Conservation (phyloP, 306 rosid species). For the Prunus kanzakura region DNA sequence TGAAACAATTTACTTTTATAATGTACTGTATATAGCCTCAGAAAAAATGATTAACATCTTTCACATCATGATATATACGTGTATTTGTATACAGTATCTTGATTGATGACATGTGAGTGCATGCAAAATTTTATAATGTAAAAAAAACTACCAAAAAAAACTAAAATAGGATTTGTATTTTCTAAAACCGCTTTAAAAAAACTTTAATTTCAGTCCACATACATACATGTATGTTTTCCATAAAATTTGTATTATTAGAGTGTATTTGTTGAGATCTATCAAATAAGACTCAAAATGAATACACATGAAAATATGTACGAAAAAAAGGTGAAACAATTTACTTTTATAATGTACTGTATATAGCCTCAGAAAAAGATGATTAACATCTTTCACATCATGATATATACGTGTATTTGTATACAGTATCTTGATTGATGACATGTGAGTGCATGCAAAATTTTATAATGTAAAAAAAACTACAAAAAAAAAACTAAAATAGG, state of each 20-base stretch:
- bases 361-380: background rate
- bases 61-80: background rate
- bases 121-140: too few relatives aligned
- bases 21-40: background rate
- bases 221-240: too few relatives aligned
- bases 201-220: too few relatives aligned
- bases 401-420: background rate
- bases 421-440: background rate
- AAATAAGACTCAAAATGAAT: background rate
- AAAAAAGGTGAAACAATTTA: background rate
- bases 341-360: background rate
- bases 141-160: background rate
- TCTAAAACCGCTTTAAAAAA: background rate
- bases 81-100: background rate
- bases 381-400: background rate
- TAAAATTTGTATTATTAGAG: too few relatives aligned
- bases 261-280: background rate
- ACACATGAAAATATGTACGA: background rate
- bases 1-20: background rate
- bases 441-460: too few relatives aligned
- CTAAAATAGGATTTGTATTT: background rate
- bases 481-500: background rate
- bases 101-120: background rate
- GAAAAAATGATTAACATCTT: background rate
- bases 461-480: background rate